Evolutionary conservation across 768 basidiomycete species (phyloP), one percentile per base, ranked within the genome.

Genomic region (Phylloporus arenicola): DNA sequence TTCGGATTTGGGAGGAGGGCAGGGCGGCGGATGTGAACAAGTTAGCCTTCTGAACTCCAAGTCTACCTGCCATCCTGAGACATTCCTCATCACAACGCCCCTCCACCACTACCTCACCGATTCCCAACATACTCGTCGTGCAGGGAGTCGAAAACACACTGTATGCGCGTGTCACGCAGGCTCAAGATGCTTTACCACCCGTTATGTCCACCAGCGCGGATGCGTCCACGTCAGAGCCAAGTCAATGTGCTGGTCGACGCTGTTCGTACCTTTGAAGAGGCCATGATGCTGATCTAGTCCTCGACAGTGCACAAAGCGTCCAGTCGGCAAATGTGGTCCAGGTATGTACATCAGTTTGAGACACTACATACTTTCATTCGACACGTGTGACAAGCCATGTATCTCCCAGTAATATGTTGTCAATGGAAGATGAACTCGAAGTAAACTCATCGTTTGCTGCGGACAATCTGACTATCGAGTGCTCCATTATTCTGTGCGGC

Each of bases 1-100:
- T 56, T 56, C 54, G 51, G 45, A 47, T 55, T 30, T 45, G 50
- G 50, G 51, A 27, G 52, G 51, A 55, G 60, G 63, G 62, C 50
- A 60, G 55, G 54, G 60, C 58, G 54, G 63, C 52, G 56, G 50
- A 63, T 54, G 62, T 51, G 62, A 64, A 66, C 52, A 51, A 57
- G 42, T 11, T n/a, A 6, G 44, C 39, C 24, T 43, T 52, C 30
- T 35, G 48, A 25, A 48, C 54, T 51, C 54, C 48, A 56, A 48
- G 39, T 44, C 20, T 27, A 52, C 57, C 33, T 61, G 50, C 59
- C 59, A 52, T 62, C 59, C 52, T 58, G 48, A 50, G 55, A 60
- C 61, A 46, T 34, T 40, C 14, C 41, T 37, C 48, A 31, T 46
- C 54, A 55, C 43, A n/a, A 29, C 42, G 9, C 34, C 29, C 22